Base-by-base conservation (phyloP, 1,284 basidiomycete genomes). In the Sphagnurus paluster region DNA sequence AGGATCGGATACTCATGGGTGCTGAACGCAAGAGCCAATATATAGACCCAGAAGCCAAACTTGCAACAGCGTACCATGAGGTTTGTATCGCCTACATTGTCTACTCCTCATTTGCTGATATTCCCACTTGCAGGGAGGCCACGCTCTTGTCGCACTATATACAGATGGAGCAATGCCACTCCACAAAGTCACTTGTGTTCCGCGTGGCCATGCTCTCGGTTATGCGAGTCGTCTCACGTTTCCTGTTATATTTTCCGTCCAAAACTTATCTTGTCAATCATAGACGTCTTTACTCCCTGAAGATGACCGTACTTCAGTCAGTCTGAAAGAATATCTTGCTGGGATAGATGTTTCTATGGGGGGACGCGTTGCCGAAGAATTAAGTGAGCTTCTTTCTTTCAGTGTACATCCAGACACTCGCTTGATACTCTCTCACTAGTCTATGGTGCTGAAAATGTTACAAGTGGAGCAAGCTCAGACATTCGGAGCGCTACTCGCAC, bases 151-250 rank as follows among this genome's bases (percentile, higher is more conserved):
- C 16, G 92, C 93, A 5, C 69, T 97, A 28, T 93, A 93, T 63
- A 97, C 95, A 0, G 81, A 90, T 49, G 94, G 93, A 44, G 92
- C 93, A 21, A 92, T 93, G 80, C 94, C 94, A 23, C 69, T 98
- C 54, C 94, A 98, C 67, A 97, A 95, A 73, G 94, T 96, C 20
- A 98, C 94, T 14, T 95, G 94, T 66, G 82, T 98, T 51, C 94
- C 93, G 39, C 87, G 95, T 58, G 94, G 94, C 24, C 91, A 93
- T 59, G 88, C 93, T 14, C 77, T 97, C 26, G 95, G 95, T 54
- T 74, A 93, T 58, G 89, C 90, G 68, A 56, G 85, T 77, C 43
- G 43, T 41, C 21, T 11, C 24, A 14, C 25, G 35, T 41, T 48
- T 40, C 42, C 30, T 39, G n/a, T n/a, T 38, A 46, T 42, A 44